Base-by-base conservation (phyloP, 345 rosid species). In the Brassica incana region DNA sequence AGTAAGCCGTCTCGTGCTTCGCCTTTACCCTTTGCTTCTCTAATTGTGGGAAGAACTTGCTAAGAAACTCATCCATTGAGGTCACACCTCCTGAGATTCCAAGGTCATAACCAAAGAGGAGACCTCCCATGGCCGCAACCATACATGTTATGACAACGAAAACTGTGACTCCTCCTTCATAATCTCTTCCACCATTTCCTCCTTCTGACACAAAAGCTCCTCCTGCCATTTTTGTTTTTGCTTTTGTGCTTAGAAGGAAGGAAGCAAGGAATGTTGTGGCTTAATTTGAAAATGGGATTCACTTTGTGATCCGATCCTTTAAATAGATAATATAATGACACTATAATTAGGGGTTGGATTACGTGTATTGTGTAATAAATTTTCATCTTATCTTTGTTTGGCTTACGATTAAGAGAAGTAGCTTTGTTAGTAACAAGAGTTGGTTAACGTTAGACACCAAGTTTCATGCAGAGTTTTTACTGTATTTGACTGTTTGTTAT, bases 51-150 rank as follows among this genome's bases (percentile, higher is more conserved):
- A 88, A 87, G 45, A 88, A 85, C 25, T 75, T 76, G n/a, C 11
- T 54, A 52, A 88, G 73, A 68, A 87, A 87, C 7, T 84, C 75
- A 12, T 76, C 78, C 92, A 88, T 88, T 10, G 92, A 82, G 15
- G 92, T 88, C 69, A 87, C 90, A 1, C 91, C 90, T 70, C 88
- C 85, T 82, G 97, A 91, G 80, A 93, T 93, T 81, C 97, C 97
- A 81, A 91, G 85, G 82, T 93, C 98, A 79, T 93, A 93, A 61
- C 95, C 98, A 25, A 93, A 93, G 71, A 93, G 80, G 12, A 91
- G 86, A 67, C 98, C 95, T 27, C 98, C 95, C 82, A 89, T 75
- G 54, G 95, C 94, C 8, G 94, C 97, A 15, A 88, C 86, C 1
- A 23, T 20, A 54, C 60, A 54, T 15, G 94, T 79, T 29, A 89